Base-by-base conservation (phyloP, 75 land plant species). In the Pseudotsuga menziesii region DNA sequence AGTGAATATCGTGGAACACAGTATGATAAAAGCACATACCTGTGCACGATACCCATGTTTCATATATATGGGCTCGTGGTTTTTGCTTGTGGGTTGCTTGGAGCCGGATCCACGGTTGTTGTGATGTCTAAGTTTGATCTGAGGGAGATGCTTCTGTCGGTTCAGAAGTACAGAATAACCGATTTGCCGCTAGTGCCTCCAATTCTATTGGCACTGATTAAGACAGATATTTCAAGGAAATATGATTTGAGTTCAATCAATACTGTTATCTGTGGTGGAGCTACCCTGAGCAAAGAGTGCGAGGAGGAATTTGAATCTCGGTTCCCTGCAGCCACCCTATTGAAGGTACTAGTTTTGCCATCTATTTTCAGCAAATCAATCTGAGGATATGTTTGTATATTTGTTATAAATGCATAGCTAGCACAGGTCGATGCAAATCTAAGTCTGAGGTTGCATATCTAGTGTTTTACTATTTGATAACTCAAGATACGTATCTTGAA, bases 181-280 rank as follows among this genome's bases (percentile, higher is more conserved):
- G 54, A 78, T 78, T 56, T 92, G 23, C 98, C 98, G 1, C 80
- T 91, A 25, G 98, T 95, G 77, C 98, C 98, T 77, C 98, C 98
- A 15, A 92, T 95, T 25, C 82, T 95, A 48, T 79, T 89, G 44
- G 89, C 88, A 25, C 60, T 95, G 82, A 41, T 77, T 54, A 90
- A 87, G 77, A 74, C 73, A 60, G 87, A 84, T 14, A 88, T 82
- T 54, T 78, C 78, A 63, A 78, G 55, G 2, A 84, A 78, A 61
- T 89, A 77, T 76, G 91, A 91, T 64, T 62, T 93, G 83, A 78
- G 88, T 23, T 81, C 88, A 52, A 78, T 96, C 57, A 48, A 72
- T 15, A 54, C 17, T 4, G 87, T 90, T 23, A 59, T 92, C 11
- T 90, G 84, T 61, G 98, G 97, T 20, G 98, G 92, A 2, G 96